phyloP scores from a whole-genome alignment of 176 grass and related monocot species.

The Tillandsia leiboldiana region DNA sequence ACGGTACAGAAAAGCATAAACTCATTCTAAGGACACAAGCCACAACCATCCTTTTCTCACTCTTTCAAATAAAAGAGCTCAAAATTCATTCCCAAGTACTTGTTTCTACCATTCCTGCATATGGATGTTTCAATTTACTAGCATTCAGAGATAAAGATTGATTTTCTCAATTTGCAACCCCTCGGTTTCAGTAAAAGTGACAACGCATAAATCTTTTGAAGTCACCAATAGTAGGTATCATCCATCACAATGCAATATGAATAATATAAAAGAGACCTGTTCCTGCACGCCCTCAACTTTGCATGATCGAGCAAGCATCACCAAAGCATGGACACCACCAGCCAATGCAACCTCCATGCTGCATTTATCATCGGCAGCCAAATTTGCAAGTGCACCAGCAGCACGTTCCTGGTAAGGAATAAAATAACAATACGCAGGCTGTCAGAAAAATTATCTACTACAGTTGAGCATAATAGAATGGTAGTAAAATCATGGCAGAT shows the following conservation, averaged over 20 bases:
- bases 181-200: too few species aligned
- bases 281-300: conserved; percentile 88
- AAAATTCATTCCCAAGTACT: too few species aligned
- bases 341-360: conserved; percentile 92
- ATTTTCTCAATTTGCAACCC: too few species aligned
- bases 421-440: conserved; percentile 22
- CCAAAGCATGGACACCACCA: conserved; percentile 94
- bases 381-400: conserved; percentile 90
- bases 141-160: too few species aligned
- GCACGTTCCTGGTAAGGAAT: conserved; percentile 70
- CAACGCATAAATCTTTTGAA: too few species aligned
- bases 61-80: too few species aligned
- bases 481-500: conserved; percentile 10
- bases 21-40: conserved; percentile 8
- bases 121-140: too few species aligned
- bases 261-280: conserved; percentile 45
- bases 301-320: conserved; percentile 88
- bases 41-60: not conserved
- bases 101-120: too few species aligned
- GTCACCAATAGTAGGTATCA: conserved; percentile 1
- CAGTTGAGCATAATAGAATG: conserved; percentile 7
- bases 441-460: conserved; percentile 6
- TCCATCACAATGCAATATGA: conserved; percentile 6
- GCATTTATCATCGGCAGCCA: conserved; percentile 98
- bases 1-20: not conserved